Evolutionary conservation across 2,329 filamentous ascomycete genomes (phyloP).

Genomic region (Aureobasidium vineae): DNA sequence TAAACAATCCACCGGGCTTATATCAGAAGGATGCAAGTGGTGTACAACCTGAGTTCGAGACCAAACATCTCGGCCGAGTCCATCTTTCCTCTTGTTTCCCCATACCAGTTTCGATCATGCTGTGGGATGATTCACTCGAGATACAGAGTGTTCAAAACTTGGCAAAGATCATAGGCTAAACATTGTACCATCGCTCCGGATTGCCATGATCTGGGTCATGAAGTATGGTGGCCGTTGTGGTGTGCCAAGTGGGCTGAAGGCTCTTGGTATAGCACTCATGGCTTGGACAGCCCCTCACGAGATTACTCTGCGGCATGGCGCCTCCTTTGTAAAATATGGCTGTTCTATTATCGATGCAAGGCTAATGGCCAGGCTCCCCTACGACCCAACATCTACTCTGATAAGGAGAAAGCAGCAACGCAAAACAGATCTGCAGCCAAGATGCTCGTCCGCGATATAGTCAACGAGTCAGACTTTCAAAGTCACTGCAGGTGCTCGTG

Average conservation of each 20-base stretch:
- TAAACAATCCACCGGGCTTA: background rate
- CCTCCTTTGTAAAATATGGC: no score
- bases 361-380: no score
- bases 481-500: background rate
- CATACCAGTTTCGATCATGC: background rate
- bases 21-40: background rate
- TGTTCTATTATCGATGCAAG: no score
- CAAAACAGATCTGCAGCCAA: background rate
- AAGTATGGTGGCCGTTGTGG: constrained; percentile 7
- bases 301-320: background rate
- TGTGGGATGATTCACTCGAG: background rate
- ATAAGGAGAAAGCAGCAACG: no score
- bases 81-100: no score
- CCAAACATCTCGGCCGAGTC: constrained; percentile 6
- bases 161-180: background rate
- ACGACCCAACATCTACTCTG: background rate
- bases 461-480: background rate
- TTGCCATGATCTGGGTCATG: background rate
- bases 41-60: constrained; percentile 9
- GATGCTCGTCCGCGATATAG: background rate
- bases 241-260: constrained; percentile 3
- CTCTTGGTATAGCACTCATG: background rate
- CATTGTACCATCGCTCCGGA: background rate
- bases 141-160: background rate
- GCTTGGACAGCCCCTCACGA: background rate